Conservation (phyloP, 176 grass and related monocot genomes). For the Tillandsia leiboldiana region DNA sequence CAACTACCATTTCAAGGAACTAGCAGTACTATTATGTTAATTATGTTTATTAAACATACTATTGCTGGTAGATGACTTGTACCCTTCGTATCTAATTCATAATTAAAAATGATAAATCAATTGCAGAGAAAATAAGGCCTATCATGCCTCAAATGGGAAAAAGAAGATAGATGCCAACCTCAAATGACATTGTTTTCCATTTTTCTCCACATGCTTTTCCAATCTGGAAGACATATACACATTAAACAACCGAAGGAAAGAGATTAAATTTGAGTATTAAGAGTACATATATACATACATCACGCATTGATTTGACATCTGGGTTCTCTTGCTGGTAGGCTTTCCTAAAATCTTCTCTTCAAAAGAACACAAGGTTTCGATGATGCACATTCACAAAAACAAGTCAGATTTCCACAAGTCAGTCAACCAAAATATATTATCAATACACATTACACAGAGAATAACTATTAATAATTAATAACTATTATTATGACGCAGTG, state of each 20-base stretch:
- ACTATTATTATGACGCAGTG: too few relatives aligned
- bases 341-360: constrained; percentile 91
- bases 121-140: not conserved
- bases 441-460: not conserved
- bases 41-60: too few relatives aligned
- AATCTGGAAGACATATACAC: constrained; percentile 35
- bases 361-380: constrained; percentile 30
- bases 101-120: too few relatives aligned
- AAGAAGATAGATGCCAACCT: constrained; percentile 45
- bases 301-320: constrained; percentile 73
- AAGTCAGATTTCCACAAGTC: not conserved
- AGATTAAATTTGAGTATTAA: not conserved
- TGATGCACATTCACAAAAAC: constrained; percentile 7
- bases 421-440: not conserved
- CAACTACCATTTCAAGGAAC: too few relatives aligned
- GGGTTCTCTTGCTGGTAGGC: constrained; percentile 69
- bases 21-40: too few relatives aligned
- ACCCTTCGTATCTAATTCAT: too few relatives aligned
- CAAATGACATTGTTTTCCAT: constrained; percentile 86
- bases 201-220: constrained; percentile 85
- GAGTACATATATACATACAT: constrained; percentile 33
- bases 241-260: constrained; percentile 1
- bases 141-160: not conserved
- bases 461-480: too few relatives aligned
- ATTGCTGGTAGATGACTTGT: too few relatives aligned